phyloP scores from a whole-genome alignment of 352 stramenopile species.

The Albugo laibachii region DNA sequence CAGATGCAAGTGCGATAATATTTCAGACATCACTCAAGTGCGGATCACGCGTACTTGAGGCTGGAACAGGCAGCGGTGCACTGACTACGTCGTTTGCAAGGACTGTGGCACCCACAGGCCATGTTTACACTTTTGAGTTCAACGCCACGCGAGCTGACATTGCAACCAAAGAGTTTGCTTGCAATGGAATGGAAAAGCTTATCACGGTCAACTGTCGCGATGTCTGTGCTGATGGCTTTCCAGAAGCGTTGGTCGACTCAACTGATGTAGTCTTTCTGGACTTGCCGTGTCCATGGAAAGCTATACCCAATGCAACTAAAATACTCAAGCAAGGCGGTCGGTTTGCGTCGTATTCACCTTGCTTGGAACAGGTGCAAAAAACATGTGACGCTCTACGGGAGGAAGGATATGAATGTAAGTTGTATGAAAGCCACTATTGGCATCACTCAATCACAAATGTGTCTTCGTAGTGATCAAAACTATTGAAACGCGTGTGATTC shows the following conservation, averaged over 20 bases:
- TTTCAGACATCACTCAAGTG: conserved; percentile 80
- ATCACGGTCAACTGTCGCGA: conserved; percentile 89
- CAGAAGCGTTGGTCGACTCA: conserved; percentile 28
- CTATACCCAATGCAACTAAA: conserved; percentile 82
- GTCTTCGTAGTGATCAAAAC: conserved; percentile 41
- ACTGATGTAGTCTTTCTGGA: conserved; percentile 96
- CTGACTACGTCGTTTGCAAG: conserved; percentile 87
- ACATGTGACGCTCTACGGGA: conserved; percentile 50
- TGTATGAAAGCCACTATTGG: not conserved
- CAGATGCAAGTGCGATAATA: conserved; percentile 87
- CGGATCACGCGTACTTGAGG: conserved; percentile 85
- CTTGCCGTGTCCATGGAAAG: conserved; percentile 94
- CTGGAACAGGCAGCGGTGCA: conserved; percentile 78
- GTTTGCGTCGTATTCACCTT: conserved; percentile 95
- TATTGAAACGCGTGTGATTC: conserved; percentile 87
- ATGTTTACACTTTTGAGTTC: conserved; percentile 97
- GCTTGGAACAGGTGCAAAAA: conserved; percentile 97
- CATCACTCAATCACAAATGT: not conserved
- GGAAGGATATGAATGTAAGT: conserved; percentile 67
- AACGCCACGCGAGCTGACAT: conserved; percentile 85
- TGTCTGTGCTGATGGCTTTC: conserved; percentile 85
- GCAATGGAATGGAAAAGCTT: conserved; percentile 80
- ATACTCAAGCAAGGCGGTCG: conserved; percentile 84
- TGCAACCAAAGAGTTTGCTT: conserved; percentile 85
- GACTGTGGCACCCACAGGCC: conserved; percentile 74